phyloP scores from a whole-genome alignment of 306 rosid species.

The Glycyrrhiza uralensis region DNA sequence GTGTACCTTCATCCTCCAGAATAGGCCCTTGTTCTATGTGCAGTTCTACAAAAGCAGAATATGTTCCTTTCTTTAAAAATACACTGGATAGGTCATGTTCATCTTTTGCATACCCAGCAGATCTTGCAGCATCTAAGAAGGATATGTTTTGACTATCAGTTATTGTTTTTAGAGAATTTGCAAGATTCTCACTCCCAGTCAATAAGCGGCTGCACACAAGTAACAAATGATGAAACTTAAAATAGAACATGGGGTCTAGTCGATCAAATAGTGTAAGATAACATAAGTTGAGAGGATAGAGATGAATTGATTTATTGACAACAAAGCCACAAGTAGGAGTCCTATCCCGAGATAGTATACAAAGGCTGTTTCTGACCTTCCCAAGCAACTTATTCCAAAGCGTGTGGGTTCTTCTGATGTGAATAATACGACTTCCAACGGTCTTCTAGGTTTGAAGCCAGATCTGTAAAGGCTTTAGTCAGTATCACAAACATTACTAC shows the following conservation, averaged over 20 bases:
- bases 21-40: conserved; percentile 96
- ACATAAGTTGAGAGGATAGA: not conserved
- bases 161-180: conserved; percentile 55
- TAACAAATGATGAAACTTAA: conserved; percentile 25
- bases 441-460: conserved; percentile 74
- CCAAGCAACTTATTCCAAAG: conserved; percentile 90
- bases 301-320: not conserved
- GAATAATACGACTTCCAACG: conserved; percentile 81
- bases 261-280: not conserved
- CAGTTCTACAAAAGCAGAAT: conserved; percentile 89
- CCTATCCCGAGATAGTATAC: not conserved
- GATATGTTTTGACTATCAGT: conserved; percentile 74
- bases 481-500: conserved; percentile 6
- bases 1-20: conserved; percentile 83
- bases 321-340: conserved; percentile 5
- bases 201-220: conserved; percentile 70
- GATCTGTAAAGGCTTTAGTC: conserved; percentile 51
- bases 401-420: conserved; percentile 99
- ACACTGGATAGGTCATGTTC: conserved; percentile 61
- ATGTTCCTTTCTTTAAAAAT: conserved; percentile 65
- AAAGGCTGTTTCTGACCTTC: conserved; percentile 58
- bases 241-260: not conserved
- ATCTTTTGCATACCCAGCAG: conserved; percentile 72
- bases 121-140: conserved; percentile 73
- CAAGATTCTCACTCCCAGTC: conserved; percentile 73